Percentiles rank a stretch among this genome's conserved stretches.
These are phyloP conservation scores for Leccinum subgranulosum DNA, from an alignment of 768 basidiomycete species.

Conservation along the genomic window DNA sequence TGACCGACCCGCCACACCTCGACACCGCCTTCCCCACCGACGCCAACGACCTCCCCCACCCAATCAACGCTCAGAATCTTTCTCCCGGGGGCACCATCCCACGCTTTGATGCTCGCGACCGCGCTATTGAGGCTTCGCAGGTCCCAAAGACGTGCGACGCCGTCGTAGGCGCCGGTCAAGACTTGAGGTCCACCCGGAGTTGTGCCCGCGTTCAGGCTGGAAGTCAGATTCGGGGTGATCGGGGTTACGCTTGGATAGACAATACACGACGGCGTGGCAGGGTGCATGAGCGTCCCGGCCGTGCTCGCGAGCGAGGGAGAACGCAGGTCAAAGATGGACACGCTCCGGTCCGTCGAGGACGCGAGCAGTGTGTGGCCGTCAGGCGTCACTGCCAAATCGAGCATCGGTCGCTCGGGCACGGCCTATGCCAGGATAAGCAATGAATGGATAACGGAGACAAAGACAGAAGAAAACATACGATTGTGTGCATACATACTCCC, in stretches of 20 bases:
- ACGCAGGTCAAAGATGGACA: slow-evolving; percentile 69
- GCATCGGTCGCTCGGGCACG: slow-evolving; percentile 71
- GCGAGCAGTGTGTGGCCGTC: slow-evolving; percentile 49
- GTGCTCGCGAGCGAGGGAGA: slow-evolving; percentile 36
- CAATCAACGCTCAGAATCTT: slow-evolving; percentile 63
- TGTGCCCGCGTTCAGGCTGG: not conserved
- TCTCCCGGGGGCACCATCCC: slow-evolving; percentile 42
- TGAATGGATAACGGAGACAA: not conserved
- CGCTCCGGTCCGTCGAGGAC: slow-evolving; percentile 71
- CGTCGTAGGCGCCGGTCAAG: slow-evolving; percentile 75
- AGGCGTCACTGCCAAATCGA: slow-evolving; percentile 51
- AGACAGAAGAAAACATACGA: slow-evolving; percentile 39
- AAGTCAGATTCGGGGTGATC: not conserved
- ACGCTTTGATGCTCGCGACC: slow-evolving; percentile 60
- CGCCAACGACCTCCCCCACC: slow-evolving; percentile 50
- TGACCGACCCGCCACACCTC: slow-evolving; percentile 58
- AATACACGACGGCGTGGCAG: slow-evolving; percentile 68
- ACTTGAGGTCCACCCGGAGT: slow-evolving; percentile 42
- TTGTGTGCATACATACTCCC: slow-evolving; percentile 67
- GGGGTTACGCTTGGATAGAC: slow-evolving; percentile 16
- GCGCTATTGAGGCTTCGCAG: slow-evolving; percentile 64
- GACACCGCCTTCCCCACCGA: slow-evolving; percentile 64
- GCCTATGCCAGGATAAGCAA: slow-evolving; percentile 37
- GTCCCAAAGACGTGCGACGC: slow-evolving; percentile 76
- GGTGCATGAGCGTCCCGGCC: slow-evolving; percentile 49